These are phyloP conservation scores for Leccinum ochraceum DNA, from an alignment of 768 basidiomycete genomes.

Conservation along the genomic window DNA sequence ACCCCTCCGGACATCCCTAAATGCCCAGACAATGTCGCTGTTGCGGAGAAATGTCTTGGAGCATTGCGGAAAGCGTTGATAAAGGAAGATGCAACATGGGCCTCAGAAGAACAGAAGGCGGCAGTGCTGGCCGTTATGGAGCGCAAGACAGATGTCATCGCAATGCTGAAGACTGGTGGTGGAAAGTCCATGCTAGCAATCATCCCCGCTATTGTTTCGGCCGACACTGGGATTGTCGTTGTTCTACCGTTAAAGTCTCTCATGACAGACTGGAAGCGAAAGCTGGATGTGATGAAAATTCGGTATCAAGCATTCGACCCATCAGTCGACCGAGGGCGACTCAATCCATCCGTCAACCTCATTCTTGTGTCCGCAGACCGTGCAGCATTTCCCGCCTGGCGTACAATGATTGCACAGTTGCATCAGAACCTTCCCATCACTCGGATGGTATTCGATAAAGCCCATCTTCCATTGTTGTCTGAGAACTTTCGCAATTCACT, in stretches of 20 bases:
- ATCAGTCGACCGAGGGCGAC: not conserved
- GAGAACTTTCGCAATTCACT: not conserved
- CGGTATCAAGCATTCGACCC: not conserved
- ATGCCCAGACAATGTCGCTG: fast-evolving
- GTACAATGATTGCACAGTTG: not conserved
- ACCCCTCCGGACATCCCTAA: too few relatives aligned
- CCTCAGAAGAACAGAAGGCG: not conserved
- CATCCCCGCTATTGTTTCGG: not conserved
- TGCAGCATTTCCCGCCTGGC: not conserved
- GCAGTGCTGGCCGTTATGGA: not conserved
- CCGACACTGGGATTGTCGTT: not conserved
- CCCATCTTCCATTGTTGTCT: not conserved
- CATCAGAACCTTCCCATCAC: not conserved
- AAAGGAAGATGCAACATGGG: not conserved
- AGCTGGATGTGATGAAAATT: not conserved
- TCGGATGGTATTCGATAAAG: not conserved
- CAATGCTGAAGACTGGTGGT: not conserved
- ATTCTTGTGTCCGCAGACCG: not conserved
- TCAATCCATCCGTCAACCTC: not conserved
- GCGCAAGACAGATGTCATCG: not conserved
- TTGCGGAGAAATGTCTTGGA: too few relatives aligned
- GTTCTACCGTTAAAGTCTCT: not conserved
- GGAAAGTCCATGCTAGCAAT: not conserved
- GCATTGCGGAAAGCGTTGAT: not conserved
- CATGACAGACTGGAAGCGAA: not conserved